Evolutionary conservation across 495 filamentous ascomycete genomes (phyloP).

Genomic region (Oleoguttula mirabilis): DNA sequence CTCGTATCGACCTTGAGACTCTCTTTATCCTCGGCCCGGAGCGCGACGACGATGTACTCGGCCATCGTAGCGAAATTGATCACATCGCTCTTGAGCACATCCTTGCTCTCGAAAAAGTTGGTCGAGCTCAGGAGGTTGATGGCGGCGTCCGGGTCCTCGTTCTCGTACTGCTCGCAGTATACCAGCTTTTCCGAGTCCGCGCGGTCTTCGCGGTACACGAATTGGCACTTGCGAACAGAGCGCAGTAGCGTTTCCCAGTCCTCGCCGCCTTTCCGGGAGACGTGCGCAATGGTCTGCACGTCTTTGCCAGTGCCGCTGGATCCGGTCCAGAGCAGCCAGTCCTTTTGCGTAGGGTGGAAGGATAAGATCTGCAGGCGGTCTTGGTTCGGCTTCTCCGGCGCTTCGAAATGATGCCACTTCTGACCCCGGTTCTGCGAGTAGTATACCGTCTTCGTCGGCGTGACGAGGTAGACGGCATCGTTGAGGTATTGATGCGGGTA

Average conservation of each 20-base stretch:
- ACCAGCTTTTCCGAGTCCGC: slow-evolving; percentile 53
- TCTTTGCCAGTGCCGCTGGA: slow-evolving; percentile 36
- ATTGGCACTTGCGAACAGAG: slow-evolving; percentile 67
- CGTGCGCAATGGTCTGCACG: slow-evolving; percentile 61
- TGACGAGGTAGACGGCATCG: slow-evolving; percentile 77
- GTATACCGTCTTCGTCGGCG: slow-evolving; percentile 50
- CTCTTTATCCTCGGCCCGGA: slow-evolving; percentile 47
- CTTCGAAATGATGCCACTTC: slow-evolving; percentile 54
- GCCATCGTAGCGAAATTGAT: slow-evolving; percentile 83
- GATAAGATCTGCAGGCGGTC: slow-evolving; percentile 40
- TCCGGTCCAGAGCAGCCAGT: slow-evolving; percentile 89
- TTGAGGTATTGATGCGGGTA: slow-evolving; percentile 65
- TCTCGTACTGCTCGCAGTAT: slow-evolving; percentile 64
- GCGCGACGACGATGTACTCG: slow-evolving; percentile 90
- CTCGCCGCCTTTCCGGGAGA: slow-evolving; percentile 61
- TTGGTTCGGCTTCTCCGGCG: slow-evolving; percentile 39
- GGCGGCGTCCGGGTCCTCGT: slow-evolving; percentile 48
- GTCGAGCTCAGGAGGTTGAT: slow-evolving; percentile 59
- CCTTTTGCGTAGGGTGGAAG: slow-evolving; percentile 69
- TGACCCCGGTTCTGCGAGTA: slow-evolving; percentile 67
- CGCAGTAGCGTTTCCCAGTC: slow-evolving; percentile 57
- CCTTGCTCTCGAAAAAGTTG: slow-evolving; percentile 55
- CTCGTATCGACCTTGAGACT: slow-evolving; percentile 68
- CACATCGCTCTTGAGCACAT: slow-evolving; percentile 52
- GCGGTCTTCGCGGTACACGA: slow-evolving; percentile 52